Evolutionary conservation across 2,329 filamentous ascomycete species (phyloP).

Genomic region (Eutypella sp.): DNA sequence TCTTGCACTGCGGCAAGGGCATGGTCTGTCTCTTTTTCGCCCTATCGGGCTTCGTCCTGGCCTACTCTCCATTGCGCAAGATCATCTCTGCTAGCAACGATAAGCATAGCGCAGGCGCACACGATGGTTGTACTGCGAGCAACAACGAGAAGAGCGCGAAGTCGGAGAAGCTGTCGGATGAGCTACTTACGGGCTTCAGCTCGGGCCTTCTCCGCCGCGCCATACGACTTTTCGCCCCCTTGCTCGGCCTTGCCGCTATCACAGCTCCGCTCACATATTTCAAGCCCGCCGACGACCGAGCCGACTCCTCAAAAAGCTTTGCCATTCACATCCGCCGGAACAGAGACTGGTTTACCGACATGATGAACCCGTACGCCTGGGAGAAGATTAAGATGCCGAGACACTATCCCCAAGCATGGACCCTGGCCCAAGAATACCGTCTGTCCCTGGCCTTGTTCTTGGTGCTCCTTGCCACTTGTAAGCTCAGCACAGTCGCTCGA

Average conservation of each 20-base stretch:
- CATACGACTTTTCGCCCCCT: conserved; percentile 2
- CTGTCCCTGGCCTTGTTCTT: conserved; percentile 3
- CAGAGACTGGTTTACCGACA: too few relatives aligned
- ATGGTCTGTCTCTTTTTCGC: conserved; percentile 4
- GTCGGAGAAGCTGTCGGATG: neutral
- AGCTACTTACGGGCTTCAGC: conserved; percentile 1
- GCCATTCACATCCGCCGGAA: too few relatives aligned
- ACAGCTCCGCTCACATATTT: neutral
- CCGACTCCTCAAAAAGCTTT: too few relatives aligned
- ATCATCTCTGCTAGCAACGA: too few relatives aligned
- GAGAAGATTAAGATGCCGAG: conserved; percentile 1
- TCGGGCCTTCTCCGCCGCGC: conserved; percentile 1
- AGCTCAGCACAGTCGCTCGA: neutral
- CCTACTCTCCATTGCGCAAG: neutral
- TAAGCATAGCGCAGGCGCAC: too few relatives aligned
- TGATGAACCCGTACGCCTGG: conserved; percentile 2
- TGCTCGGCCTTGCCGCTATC: conserved; percentile 1
- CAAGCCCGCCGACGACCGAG: too few relatives aligned
- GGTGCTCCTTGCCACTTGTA: neutral
- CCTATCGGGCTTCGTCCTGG: conserved; percentile 4
- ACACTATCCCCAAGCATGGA: conserved; percentile 2
- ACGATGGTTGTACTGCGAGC: too few relatives aligned
- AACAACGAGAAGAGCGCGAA: neutral
- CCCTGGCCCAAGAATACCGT: conserved; percentile 2
- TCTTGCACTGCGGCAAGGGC: conserved; percentile 2